Evolutionary conservation across 73 alveolate species (phyloP).

Genomic region (Paramecium sonneborni): DNA sequence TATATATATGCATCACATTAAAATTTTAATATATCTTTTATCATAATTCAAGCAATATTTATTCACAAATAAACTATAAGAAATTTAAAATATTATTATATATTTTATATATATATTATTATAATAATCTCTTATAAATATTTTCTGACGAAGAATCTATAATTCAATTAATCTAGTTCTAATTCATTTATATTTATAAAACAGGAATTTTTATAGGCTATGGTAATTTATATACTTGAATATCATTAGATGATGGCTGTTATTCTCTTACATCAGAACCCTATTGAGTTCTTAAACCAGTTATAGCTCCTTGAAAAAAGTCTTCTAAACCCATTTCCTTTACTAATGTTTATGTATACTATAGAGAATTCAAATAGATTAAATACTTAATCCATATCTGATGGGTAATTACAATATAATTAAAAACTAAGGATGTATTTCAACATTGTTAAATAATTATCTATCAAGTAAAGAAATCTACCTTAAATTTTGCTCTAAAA

Average conservation of each 20-base stretch:
- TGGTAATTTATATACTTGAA: not conserved
- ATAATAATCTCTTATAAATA: no score
- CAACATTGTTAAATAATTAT: not conserved
- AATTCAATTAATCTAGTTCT: no score
- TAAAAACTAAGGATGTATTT: not conserved
- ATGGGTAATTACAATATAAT: not conserved
- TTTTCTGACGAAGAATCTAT: no score
- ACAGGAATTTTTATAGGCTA: not conserved
- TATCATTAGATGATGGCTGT: no score
- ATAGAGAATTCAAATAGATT: not conserved
- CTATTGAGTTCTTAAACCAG: no score
- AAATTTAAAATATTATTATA: no score
- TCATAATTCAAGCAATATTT: not conserved
- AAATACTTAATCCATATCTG: not conserved
- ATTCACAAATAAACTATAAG: not conserved
- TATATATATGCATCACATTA: not conserved
- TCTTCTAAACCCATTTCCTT: not conserved
- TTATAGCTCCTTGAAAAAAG: not conserved
- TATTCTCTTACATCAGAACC: no score
- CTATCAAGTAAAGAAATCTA: not conserved
- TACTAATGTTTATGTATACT: not conserved
- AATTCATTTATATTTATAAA: no score
- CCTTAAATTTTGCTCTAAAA: not conserved
- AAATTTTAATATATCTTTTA: not conserved
- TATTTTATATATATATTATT: no score